phyloP scores from a whole-genome alignment of 768 basidiomycete genomes.

The Agrocybe pediades region DNA sequence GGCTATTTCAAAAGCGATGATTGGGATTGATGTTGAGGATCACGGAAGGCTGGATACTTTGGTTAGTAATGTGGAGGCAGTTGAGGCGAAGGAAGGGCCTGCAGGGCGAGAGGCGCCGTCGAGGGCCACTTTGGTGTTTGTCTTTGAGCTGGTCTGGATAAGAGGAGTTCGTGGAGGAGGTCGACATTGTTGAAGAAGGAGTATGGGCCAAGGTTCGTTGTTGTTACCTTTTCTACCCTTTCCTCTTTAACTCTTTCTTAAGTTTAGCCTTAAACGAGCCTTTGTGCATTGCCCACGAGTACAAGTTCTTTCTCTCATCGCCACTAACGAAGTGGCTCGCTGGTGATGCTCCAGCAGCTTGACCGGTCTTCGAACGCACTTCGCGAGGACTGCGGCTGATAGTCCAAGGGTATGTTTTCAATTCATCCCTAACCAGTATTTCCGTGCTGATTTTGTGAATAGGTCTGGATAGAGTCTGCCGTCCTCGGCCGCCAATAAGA shows the following conservation, averaged over 20 bases:
- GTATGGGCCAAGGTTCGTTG: constrained; percentile 73
- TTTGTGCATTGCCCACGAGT: constrained; percentile 93
- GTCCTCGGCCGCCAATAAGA: constrained; percentile 93
- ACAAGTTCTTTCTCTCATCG: constrained; percentile 97
- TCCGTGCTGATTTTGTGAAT: constrained; percentile 4
- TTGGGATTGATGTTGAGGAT: constrained; percentile 93
- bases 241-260: not conserved
- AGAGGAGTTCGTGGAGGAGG: constrained; percentile 81
- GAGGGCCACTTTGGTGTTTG: constrained; percentile 91
- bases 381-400: constrained; percentile 94
- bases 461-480: constrained; percentile 99
- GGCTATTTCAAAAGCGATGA: constrained; percentile 92
- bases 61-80: constrained; percentile 88
- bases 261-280: constrained; percentile 67
- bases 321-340: constrained; percentile 94
- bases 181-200: constrained; percentile 93
- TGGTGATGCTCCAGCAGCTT: constrained; percentile 87
- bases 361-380: constrained; percentile 84
- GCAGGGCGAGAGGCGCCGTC: constrained; percentile 82
- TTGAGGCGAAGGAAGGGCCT: constrained; percentile 70
- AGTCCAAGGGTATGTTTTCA: constrained; percentile 74
- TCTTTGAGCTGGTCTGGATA: constrained; percentile 87
- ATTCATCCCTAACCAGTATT: not conserved
- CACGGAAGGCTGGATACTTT: constrained; percentile 90
- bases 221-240: not conserved